Conservation (phyloP, 176 grass and related monocot genomes). For the Aegilops sharonensis region DNA sequence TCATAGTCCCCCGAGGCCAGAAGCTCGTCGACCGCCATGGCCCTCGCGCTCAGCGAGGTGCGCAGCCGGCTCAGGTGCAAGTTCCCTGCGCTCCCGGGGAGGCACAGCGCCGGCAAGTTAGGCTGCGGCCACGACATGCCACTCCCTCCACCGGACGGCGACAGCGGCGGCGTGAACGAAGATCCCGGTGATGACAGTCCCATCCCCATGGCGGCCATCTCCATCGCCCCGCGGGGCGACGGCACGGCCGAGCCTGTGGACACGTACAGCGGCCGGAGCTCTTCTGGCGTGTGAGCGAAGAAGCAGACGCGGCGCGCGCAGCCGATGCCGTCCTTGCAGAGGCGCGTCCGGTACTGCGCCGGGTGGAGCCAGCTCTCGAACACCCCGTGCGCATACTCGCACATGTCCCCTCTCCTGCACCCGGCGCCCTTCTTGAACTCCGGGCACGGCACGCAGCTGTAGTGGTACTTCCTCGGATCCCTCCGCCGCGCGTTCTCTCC, state of each 20-base stretch:
- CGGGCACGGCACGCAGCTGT: slow-evolving; percentile 79
- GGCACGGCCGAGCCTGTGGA: slow-evolving; percentile 41
- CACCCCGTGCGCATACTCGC: slow-evolving; percentile 88
- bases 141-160: slow-evolving; percentile 39
- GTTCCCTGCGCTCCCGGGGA: slow-evolving; percentile 43
- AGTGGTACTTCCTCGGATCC: slow-evolving; percentile 76
- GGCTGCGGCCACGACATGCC: slow-evolving; percentile 45
- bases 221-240: slow-evolving; percentile 41
- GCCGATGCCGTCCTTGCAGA: slow-evolving; percentile 65
- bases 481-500: slow-evolving; percentile 83
- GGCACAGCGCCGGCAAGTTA: slow-evolving; percentile 47
- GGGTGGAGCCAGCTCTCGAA: slow-evolving; percentile 92
- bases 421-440: slow-evolving; percentile 71
- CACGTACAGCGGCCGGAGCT: slow-evolving; percentile 62
- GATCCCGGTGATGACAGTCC: slow-evolving; percentile 42
- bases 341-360: slow-evolving; percentile 71
- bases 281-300: slow-evolving; percentile 75
- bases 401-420: slow-evolving; percentile 64
- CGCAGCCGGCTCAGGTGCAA: slow-evolving; percentile 51
- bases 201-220: slow-evolving; percentile 67
- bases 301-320: slow-evolving; percentile 80
- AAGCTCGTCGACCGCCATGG: slow-evolving; percentile 47
- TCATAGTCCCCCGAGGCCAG: slow-evolving; percentile 48
- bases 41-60: slow-evolving; percentile 55
- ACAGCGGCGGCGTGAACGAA: slow-evolving; percentile 62